Evolutionary conservation across 164 flowering plant species (phyloP).

Genomic region (Stephania japonica): DNA sequence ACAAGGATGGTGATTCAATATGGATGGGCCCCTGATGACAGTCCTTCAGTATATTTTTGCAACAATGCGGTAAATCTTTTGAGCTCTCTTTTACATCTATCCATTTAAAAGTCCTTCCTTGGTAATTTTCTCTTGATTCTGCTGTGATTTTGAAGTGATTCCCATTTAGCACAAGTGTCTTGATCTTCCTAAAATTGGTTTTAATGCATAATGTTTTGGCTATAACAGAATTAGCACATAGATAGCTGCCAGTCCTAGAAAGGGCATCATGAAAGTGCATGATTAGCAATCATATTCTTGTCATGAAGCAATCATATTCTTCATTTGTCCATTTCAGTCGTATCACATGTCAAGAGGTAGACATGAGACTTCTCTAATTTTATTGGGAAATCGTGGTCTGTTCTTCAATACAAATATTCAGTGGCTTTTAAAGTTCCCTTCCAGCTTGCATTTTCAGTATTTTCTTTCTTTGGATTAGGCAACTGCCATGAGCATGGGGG

Average conservation of each 20-base stretch:
- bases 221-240: too few species aligned
- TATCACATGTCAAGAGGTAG: not conserved
- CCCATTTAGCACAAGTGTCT: too few species aligned
- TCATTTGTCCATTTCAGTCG: not conserved
- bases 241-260: too few species aligned
- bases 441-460: slow-evolving; percentile 4
- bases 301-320: not conserved
- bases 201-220: too few species aligned
- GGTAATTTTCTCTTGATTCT: too few species aligned
- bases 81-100: too few species aligned
- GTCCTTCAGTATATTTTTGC: slow-evolving; percentile 64
- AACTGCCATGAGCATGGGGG: slow-evolving; percentile 74
- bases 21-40: slow-evolving; percentile 97
- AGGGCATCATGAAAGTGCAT: too few species aligned
- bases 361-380: not conserved
- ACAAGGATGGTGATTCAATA: slow-evolving; percentile 92
- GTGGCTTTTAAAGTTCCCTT: not conserved
- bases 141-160: too few species aligned
- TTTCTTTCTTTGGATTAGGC: slow-evolving; percentile 33
- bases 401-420: not conserved
- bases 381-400: not conserved
- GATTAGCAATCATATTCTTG: too few species aligned
- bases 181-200: too few species aligned
- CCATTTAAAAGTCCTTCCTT: too few species aligned
- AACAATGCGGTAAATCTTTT: slow-evolving; percentile 52